phyloP scores from a whole-genome alignment of 805 yeast genomes.

The Candida argentea region DNA sequence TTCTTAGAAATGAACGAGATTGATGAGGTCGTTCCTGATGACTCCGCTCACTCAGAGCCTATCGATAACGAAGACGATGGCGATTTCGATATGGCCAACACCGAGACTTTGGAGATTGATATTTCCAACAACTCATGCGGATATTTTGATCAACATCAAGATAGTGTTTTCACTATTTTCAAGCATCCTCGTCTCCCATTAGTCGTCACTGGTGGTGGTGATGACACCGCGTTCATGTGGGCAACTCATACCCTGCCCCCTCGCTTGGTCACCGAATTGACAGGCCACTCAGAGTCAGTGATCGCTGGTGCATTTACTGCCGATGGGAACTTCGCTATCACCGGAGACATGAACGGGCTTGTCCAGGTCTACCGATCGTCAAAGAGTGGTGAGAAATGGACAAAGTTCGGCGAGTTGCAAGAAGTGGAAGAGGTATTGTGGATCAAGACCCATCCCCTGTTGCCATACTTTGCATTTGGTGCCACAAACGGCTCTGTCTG shows the following conservation, averaged over 20 bases:
- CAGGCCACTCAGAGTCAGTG: conserved; percentile 83
- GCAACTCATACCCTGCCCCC: conserved; percentile 85
- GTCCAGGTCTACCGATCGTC: conserved; percentile 61
- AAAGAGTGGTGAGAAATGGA: conserved; percentile 82
- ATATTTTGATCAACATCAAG: conserved; percentile 84
- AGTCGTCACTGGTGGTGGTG: conserved; percentile 94
- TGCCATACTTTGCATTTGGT: conserved; percentile 82
- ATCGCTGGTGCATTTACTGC: conserved; percentile 72
- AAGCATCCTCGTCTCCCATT: conserved; percentile 78
- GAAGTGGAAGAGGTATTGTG: conserved; percentile 89
- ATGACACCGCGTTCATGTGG: conserved; percentile 83
- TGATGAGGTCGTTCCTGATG: conserved; percentile 24
- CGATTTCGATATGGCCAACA: conserved; percentile 26
- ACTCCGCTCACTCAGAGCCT: conserved; percentile 18
- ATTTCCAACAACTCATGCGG: conserved; percentile 82
- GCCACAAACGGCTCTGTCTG: conserved; percentile 89
- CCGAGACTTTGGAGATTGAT: conserved; percentile 62
- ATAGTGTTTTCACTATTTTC: conserved; percentile 75
- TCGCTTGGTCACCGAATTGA: conserved; percentile 61
- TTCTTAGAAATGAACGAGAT: conserved; percentile 19
- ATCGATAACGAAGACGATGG: conserved; percentile 30
- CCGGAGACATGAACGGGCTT: conserved; percentile 94
- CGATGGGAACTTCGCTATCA: conserved; percentile 71
- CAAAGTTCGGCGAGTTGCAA: conserved; percentile 53
- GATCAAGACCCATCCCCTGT: conserved; percentile 71